Percentiles rank a stretch among this genome's conserved stretches.
These are phyloP conservation scores for Chlamydomonas eustigma DNA, from an alignment of 139 green algal species.

Conservation along the genomic window DNA sequence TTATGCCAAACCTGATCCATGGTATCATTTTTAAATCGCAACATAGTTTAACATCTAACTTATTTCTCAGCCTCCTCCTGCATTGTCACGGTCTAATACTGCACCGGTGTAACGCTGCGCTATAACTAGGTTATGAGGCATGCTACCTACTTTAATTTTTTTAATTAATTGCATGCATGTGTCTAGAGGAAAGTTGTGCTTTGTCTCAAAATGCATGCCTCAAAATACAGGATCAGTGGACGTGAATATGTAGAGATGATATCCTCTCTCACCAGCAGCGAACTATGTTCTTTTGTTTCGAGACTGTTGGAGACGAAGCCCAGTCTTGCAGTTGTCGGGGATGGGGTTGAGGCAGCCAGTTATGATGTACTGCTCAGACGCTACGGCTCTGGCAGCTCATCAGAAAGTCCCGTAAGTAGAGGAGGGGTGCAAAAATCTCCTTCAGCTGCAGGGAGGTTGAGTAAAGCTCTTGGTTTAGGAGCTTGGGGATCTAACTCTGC, in stretches of 20 bases:
- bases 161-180: too few species aligned
- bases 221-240: conserved; percentile 37
- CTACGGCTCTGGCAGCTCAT: background rate
- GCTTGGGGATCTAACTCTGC: too few species aligned
- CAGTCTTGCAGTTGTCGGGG: conserved; percentile 36
- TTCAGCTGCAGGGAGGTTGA: background rate
- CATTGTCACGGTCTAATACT: too few species aligned
- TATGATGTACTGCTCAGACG: background rate
- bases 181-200: background rate
- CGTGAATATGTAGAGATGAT: conserved; percentile 53
- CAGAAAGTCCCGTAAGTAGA: too few species aligned
- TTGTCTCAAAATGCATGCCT: background rate
- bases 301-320: conserved; percentile 34
- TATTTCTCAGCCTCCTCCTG: too few species aligned
- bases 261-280: conserved; percentile 27
- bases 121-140: too few species aligned
- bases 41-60: too few species aligned
- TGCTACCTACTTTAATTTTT: too few species aligned
- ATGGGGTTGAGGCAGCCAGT: conserved; percentile 19
- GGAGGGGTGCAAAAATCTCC: too few species aligned
- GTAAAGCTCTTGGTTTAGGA: background rate
- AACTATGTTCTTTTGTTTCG: conserved; percentile 37
- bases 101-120: too few species aligned
- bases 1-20: too few species aligned
- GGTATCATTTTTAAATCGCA: too few species aligned